Percentiles rank a stretch among this genome's conserved stretches.
phyloP scores from a whole-genome alignment of 257 asterid genomes.

The Rhazya stricta region DNA sequence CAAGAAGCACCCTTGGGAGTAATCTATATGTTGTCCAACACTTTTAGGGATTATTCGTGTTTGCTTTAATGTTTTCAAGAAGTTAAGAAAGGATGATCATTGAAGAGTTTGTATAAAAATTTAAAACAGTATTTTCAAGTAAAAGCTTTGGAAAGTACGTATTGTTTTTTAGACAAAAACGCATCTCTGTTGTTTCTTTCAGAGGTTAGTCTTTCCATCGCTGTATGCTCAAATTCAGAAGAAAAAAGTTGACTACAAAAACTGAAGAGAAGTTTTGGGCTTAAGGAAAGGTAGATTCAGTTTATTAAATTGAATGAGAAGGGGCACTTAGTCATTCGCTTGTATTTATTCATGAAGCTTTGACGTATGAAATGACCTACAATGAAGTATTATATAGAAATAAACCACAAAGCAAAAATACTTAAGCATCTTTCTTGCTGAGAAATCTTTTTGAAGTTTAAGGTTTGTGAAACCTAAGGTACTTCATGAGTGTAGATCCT shows the following conservation, averaged over 20 bases:
- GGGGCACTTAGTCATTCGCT: too few relatives aligned
- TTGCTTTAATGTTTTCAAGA: background rate
- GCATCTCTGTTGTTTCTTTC: background rate
- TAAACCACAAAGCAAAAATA: background rate
- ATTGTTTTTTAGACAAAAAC: too few relatives aligned
- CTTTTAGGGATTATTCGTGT: background rate
- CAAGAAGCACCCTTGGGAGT: background rate
- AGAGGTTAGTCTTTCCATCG: background rate
- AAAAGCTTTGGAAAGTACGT: background rate
- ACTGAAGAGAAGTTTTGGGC: too few relatives aligned
- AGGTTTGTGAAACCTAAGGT: background rate
- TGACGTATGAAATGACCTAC: too few relatives aligned
- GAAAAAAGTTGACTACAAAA: background rate
- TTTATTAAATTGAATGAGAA: too few relatives aligned
- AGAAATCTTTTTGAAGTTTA: background rate
- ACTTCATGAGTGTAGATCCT: background rate
- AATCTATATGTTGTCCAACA: background rate
- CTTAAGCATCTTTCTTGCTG: background rate
- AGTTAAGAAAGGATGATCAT: background rate
- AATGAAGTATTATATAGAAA: background rate
- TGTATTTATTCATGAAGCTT: too few relatives aligned
- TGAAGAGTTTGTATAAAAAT: background rate
- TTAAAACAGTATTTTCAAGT: too few relatives aligned
- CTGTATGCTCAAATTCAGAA: background rate
- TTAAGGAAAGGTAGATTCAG: too few relatives aligned